phyloP scores from a whole-genome alignment of 2,329 filamentous ascomycete species.

The Botrytis tulipae region DNA sequence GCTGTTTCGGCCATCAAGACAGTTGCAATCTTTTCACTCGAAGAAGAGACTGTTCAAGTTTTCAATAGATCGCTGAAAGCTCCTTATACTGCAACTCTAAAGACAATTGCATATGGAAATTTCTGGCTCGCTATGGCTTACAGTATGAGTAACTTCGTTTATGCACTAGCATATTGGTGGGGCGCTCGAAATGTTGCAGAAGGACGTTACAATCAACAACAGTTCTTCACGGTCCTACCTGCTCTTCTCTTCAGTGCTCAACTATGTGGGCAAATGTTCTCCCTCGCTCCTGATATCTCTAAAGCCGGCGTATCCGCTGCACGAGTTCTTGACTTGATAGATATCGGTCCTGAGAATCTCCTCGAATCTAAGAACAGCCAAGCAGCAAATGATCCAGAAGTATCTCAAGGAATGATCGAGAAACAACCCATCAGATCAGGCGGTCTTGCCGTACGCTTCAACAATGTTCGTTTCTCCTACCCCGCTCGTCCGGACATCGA shows the following conservation, averaged over 20 bases:
- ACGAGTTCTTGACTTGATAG: conserved; percentile 53
- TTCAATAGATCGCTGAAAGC: conserved; percentile 53
- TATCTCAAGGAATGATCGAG: neutral
- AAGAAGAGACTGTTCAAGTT: conserved; percentile 52
- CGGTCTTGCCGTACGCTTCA: conserved; percentile 44
- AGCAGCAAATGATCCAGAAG: conserved; percentile 6
- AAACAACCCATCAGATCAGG: conserved; percentile 3
- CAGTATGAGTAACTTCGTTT: conserved; percentile 63
- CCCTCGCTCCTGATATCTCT: conserved; percentile 69
- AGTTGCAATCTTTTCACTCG: conserved; percentile 54
- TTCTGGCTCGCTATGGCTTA: conserved; percentile 60
- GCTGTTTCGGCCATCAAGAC: conserved; percentile 65
- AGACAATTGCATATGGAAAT: conserved; percentile 40
- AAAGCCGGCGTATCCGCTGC: conserved; percentile 60
- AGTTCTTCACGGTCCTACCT: conserved; percentile 72
- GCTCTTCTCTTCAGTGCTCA: conserved; percentile 70
- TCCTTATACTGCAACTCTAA: conserved; percentile 54
- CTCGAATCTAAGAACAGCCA: neutral
- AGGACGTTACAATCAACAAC: conserved; percentile 60
- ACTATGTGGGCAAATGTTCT: conserved; percentile 72
- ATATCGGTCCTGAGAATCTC: conserved; percentile 39
- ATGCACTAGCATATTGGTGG: conserved; percentile 79
- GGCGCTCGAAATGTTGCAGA: conserved; percentile 67
- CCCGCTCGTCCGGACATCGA: conserved; percentile 58
- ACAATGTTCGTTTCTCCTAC: conserved; percentile 62